Conservation (phyloP, 2,329 filamentous ascomycete genomes). For the Hypoxylon sp. region DNA sequence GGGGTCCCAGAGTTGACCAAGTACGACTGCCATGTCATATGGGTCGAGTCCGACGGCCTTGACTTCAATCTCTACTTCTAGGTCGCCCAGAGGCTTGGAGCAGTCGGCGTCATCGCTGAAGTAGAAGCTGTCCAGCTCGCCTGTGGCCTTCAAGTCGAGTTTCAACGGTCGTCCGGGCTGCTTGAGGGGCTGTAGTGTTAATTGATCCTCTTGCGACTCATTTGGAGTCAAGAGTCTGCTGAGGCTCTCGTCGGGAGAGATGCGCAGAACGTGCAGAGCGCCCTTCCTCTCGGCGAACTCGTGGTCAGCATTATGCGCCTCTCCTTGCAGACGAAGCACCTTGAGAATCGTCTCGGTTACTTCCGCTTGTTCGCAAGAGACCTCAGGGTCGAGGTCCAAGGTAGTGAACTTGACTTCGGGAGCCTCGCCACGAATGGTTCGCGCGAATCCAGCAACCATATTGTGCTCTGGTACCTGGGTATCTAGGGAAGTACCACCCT, state of each 20-base stretch:
- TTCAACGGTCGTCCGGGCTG: conserved; percentile 45
- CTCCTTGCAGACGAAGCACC: conserved; percentile 43
- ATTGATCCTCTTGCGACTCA: conserved; percentile 38
- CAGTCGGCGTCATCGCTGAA: conserved; percentile 45
- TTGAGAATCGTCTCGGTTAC: conserved; percentile 52
- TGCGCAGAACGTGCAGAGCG: conserved; percentile 43
- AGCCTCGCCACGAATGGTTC: conserved; percentile 60
- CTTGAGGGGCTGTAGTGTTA: conserved; percentile 45
- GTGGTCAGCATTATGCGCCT: conserved; percentile 43
- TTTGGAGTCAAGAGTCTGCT: conserved; percentile 44
- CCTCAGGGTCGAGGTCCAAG: conserved; percentile 58
- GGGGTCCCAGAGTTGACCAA: conserved; percentile 48
- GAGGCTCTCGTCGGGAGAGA: conserved; percentile 43
- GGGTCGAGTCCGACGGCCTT: conserved; percentile 46
- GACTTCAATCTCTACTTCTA: conserved; percentile 46
- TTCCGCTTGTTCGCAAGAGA: conserved; percentile 46
- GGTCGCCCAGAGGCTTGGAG: conserved; percentile 40
- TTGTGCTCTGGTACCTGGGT: conserved; percentile 50
- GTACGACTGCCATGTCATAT: conserved; percentile 47
- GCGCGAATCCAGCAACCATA: conserved; percentile 59
- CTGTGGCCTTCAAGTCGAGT: conserved; percentile 44
- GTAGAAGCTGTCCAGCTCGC: conserved; percentile 48
- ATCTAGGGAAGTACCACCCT: conserved; percentile 44
- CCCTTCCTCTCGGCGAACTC: conserved; percentile 47
- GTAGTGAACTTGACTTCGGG: conserved; percentile 58